Conservation (phyloP, 2,329 filamentous ascomycete species). For the Xylariaceae sp. region DNA sequence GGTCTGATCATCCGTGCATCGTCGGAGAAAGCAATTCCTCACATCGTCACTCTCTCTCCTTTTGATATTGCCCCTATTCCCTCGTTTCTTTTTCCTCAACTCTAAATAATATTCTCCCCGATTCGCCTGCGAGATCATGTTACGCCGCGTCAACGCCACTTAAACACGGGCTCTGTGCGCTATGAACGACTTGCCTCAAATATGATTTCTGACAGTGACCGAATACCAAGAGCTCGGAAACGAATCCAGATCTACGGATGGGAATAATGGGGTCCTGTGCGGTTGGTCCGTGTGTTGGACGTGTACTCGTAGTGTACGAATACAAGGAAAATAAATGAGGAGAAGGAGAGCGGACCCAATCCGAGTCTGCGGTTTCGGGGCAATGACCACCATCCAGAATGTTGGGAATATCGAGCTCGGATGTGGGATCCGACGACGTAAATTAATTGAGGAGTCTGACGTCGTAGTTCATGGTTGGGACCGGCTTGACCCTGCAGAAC, state of each 20-base stretch:
- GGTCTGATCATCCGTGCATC: background rate
- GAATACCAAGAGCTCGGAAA: background rate
- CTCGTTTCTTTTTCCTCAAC: background rate
- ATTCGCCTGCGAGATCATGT: conserved; percentile 29
- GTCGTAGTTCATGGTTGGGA: background rate
- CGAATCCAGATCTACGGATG: background rate
- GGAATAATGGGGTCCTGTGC: background rate
- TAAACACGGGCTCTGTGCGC: background rate
- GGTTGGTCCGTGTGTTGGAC: background rate
- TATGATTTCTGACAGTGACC: background rate
- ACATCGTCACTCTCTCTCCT: background rate
- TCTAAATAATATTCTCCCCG: background rate
- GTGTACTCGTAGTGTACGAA: background rate
- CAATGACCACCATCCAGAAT: background rate
- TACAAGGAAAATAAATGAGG: background rate
- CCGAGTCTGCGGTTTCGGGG: background rate
- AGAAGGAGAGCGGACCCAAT: background rate
- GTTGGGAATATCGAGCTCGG: background rate
- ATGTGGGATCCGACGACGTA: background rate
- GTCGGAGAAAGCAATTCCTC: background rate
- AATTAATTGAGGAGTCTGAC: background rate
- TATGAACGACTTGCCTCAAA: background rate
- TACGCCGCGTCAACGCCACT: conserved; percentile 25
- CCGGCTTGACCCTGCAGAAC: background rate
- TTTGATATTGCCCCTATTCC: background rate